Evolutionary conservation across 768 basidiomycete genomes (phyloP).

Genomic region (Rhodotorula paludigena): DNA sequence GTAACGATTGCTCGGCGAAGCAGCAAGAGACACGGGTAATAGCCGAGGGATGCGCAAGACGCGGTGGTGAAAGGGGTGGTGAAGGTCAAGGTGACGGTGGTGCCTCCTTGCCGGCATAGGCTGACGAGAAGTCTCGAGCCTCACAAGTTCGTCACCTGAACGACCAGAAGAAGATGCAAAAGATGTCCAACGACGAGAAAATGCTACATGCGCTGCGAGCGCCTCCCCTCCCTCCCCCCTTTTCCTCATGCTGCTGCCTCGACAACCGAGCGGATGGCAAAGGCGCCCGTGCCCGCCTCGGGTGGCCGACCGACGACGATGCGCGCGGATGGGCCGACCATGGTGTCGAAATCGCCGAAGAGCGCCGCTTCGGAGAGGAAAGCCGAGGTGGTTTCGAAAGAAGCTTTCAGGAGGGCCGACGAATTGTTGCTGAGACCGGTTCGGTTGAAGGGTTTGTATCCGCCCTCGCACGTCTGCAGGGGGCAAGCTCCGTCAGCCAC

Average conservation of each 20-base stretch:
- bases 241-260: neutral
- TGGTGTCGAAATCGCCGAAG: conserved; percentile 89
- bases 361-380: conserved; percentile 93
- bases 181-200: too few relatives aligned
- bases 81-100: too few relatives aligned
- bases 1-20: too few relatives aligned
- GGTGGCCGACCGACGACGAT: conserved; percentile 85
- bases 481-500: neutral
- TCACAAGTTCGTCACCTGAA: too few relatives aligned
- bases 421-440: conserved; percentile 87
- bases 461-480: conserved; percentile 86
- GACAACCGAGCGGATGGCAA: conserved; percentile 58
- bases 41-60: too few relatives aligned
- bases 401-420: conserved; percentile 94
- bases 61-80: too few relatives aligned
- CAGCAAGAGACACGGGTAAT: too few relatives aligned
- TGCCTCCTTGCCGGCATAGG: too few relatives aligned
- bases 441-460: conserved; percentile 96
- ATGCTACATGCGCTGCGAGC: too few relatives aligned
- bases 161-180: too few relatives aligned
- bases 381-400: conserved; percentile 88
- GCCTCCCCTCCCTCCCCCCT: too few relatives aligned
- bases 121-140: too few relatives aligned
- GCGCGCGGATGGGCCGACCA: conserved; percentile 72
- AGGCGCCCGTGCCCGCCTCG: conserved; percentile 87